Conservation (phyloP, 306 rosid genomes). For the Leucaena leucocephala region DNA sequence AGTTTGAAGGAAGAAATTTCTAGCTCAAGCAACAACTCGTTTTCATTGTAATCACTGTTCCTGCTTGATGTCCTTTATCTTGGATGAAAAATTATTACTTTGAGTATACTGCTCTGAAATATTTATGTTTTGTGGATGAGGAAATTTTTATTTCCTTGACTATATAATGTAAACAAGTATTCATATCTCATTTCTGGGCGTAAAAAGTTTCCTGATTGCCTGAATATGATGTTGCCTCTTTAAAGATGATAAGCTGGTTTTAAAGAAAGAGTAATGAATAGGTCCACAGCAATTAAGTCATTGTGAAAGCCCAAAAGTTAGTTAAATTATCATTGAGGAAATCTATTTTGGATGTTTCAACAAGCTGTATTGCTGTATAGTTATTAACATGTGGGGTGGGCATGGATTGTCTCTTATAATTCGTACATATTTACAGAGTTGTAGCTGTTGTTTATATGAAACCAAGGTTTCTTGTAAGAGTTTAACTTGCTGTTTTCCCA, state of each 20-base stretch:
- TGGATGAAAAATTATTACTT: not conserved
- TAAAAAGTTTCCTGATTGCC: not conserved
- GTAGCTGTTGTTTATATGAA: not conserved
- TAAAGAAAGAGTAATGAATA: not conserved
- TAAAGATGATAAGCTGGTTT: not conserved
- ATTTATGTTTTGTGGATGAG: not conserved
- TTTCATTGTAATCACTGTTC: not conserved
- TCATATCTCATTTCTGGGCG: not conserved
- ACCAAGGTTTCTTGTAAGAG: not conserved
- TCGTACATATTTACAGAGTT: not conserved
- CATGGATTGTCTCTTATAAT: not conserved
- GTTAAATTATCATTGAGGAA: not conserved
- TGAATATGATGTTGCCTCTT: not conserved
- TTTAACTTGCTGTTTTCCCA: not conserved
- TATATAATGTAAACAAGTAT: not conserved
- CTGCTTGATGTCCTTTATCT: not conserved
- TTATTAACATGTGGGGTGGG: not conserved
- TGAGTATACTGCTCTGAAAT: not conserved
- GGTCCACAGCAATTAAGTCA: not conserved
- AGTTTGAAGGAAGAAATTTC: not conserved
- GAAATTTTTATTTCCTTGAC: not conserved
- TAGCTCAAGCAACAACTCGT: not conserved
- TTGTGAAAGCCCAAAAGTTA: not conserved
- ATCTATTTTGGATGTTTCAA: not conserved
- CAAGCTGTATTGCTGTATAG: constrained; percentile 6